Evolutionary conservation across 495 filamentous ascomycete species (phyloP).

Genomic region (Talaromyces borbonicus): DNA sequence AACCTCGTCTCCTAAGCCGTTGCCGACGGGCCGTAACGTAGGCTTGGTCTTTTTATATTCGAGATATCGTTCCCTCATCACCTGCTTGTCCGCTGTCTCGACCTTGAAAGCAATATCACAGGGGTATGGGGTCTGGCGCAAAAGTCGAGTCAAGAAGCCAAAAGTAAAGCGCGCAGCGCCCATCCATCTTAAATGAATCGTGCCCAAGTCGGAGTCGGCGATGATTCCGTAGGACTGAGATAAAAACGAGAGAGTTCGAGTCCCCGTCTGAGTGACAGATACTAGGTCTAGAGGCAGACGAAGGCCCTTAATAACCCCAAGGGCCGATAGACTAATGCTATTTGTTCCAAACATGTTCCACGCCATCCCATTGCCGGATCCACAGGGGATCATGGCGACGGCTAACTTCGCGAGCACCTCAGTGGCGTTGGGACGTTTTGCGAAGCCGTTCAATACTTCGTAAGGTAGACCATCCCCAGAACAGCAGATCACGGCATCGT

Average conservation of each 20-base stretch:
- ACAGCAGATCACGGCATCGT: constrained; percentile 77
- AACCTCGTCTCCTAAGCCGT: constrained; percentile 14
- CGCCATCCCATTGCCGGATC: constrained; percentile 88
- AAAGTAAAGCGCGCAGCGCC: constrained; percentile 74
- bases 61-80: constrained; percentile 64
- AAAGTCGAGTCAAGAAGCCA: constrained; percentile 64
- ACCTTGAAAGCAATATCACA: constrained; percentile 81
- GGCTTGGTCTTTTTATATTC: constrained; percentile 32
- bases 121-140: constrained; percentile 68
- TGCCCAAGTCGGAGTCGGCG: constrained; percentile 79
- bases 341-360: constrained; percentile 81
- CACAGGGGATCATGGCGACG: constrained; percentile 82
- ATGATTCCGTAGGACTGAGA: constrained; percentile 87
- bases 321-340: constrained; percentile 61
- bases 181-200: constrained; percentile 89
- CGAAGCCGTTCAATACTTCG: constrained; percentile 92
- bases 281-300: constrained; percentile 73
- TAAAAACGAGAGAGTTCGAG: constrained; percentile 72
- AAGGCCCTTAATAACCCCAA: constrained; percentile 78
- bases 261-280: constrained; percentile 72
- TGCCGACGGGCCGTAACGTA: constrained; percentile 10
- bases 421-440: constrained; percentile 60
- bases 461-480: constrained; percentile 89
- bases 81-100: constrained; percentile 64
- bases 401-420: constrained; percentile 70